Percentiles rank a stretch among this genome's conserved stretches.
Evolutionary conservation across 2,329 filamentous ascomycete genomes (phyloP).

Genomic region (Thelonectria olida): DNA sequence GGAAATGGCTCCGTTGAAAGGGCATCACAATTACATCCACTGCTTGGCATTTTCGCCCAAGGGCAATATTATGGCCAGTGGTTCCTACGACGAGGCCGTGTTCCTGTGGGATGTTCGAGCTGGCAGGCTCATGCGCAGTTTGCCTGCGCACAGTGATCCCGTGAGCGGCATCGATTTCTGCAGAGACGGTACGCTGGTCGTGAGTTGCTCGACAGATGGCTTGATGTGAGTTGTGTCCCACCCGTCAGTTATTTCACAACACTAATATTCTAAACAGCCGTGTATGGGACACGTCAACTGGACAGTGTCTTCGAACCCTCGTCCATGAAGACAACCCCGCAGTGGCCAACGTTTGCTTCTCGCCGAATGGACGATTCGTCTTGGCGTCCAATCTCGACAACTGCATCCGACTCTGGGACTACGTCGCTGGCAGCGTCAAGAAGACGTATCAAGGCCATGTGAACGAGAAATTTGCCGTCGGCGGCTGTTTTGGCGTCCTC

Average conservation of each 20-base stretch:
- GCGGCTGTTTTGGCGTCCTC: conserved; percentile 78
- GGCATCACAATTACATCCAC: conserved; percentile 97
- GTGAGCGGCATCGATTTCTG: conserved; percentile 95
- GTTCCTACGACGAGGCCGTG: conserved; percentile 96
- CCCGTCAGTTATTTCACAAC: background rate
- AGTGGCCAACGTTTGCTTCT: conserved; percentile 89
- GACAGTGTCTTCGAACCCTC: conserved; percentile 92
- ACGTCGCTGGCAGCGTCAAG: conserved; percentile 87
- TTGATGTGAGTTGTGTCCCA: conserved; percentile 69
- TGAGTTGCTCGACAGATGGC: conserved; percentile 90
- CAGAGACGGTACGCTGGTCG: conserved; percentile 89
- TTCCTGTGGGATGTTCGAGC: conserved; percentile 96
- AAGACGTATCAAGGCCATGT: conserved; percentile 97
- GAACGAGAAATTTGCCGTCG: conserved; percentile 87
- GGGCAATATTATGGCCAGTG: conserved; percentile 94
- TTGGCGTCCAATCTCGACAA: conserved; percentile 92
- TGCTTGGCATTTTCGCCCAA: conserved; percentile 96
- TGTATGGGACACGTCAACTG: conserved; percentile 95
- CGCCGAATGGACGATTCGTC: conserved; percentile 92
- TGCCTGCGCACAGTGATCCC: conserved; percentile 95
- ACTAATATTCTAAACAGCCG: conserved; percentile 59
- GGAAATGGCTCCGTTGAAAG: conserved; percentile 70
- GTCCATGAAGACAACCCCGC: conserved; percentile 96
- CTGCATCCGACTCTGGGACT: conserved; percentile 93
- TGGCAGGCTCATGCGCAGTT: conserved; percentile 84